These are phyloP conservation scores for Pezicula radicicola DNA, from an alignment of 2,329 filamentous ascomycete genomes.

Conservation along the genomic window DNA sequence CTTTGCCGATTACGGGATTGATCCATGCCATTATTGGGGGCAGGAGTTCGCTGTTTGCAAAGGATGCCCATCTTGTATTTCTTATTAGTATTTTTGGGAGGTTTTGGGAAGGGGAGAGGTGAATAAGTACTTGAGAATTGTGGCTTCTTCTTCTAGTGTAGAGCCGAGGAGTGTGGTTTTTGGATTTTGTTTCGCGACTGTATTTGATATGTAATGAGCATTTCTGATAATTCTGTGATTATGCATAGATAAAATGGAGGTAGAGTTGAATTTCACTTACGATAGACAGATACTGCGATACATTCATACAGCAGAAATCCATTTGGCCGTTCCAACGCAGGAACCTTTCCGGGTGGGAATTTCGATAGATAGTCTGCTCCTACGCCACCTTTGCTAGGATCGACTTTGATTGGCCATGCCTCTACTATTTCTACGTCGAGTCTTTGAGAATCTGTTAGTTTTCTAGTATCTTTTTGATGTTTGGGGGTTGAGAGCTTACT, in stretches of 20 bases:
- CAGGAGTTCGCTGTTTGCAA: conserved; percentile 17
- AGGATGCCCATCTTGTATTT: conserved; percentile 14
- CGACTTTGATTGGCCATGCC: conserved; percentile 17
- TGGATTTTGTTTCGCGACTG: conserved; percentile 18
- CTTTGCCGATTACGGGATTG: conserved; percentile 16
- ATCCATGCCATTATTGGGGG: conserved; percentile 22
- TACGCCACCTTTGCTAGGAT: conserved; percentile 18
- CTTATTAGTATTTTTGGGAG: not conserved
- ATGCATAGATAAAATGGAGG: not conserved
- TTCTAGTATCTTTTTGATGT: not conserved
- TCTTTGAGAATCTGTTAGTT: conserved; percentile 2
- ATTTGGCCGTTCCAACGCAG: conserved; percentile 15
- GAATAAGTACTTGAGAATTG: conserved; percentile 8
- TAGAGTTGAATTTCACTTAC: not conserved
- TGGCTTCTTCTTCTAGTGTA: conserved; percentile 15
- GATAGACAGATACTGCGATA: conserved; percentile 12
- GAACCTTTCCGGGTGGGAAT: conserved; percentile 19
- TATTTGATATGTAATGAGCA: not conserved
- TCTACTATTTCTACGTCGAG: conserved; percentile 16
- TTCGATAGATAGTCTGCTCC: conserved; percentile 16
- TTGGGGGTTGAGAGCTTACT: conserved; percentile 2
- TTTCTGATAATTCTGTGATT: not conserved
- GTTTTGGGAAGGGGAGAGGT: not conserved
- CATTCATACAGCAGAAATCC: conserved; percentile 17
- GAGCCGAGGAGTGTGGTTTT: conserved; percentile 14